A percentile compares a stretch with the other conserved stretches of the same genome.
Evolutionary conservation across 2,329 filamentous ascomycete genomes (phyloP).

Genomic region (Purpureocillium lavendulum): DNA sequence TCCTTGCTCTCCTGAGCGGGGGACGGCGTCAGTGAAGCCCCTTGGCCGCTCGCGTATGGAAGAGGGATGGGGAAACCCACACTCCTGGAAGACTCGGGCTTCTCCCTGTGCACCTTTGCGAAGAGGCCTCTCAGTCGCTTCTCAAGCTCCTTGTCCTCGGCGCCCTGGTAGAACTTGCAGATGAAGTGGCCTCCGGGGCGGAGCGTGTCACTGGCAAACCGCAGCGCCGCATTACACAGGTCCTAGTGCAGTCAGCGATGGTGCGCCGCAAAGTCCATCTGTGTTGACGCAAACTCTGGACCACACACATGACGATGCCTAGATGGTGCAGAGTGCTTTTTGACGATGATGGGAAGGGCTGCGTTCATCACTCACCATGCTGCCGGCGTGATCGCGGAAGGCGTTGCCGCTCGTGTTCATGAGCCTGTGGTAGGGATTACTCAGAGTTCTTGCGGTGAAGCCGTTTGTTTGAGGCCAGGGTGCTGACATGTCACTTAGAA

Average conservation of each 20-base stretch:
- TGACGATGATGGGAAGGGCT: neutral
- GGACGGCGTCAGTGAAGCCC: neutral
- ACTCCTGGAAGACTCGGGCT: constrained; percentile 82
- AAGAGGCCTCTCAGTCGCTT: constrained; percentile 68
- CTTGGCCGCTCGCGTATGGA: neutral
- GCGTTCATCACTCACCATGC: constrained; percentile 70
- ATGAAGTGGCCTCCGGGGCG: constrained; percentile 80
- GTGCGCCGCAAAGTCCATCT: too few species aligned
- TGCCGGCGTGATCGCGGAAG: constrained; percentile 84
- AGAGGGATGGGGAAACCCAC: constrained; percentile 42
- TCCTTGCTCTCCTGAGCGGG: constrained; percentile 49
- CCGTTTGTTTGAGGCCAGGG: constrained; percentile 80
- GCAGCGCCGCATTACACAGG: constrained; percentile 76
- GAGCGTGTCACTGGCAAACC: constrained; percentile 79
- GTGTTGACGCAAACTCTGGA: too few species aligned
- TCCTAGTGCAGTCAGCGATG: constrained; percentile 53
- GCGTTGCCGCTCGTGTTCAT: constrained; percentile 93
- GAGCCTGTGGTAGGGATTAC: constrained; percentile 95
- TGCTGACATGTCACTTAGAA: constrained; percentile 98
- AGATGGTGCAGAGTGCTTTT: too few species aligned
- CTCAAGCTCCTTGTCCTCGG: constrained; percentile 77
- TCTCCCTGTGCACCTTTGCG: constrained; percentile 71
- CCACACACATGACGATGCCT: too few species aligned
- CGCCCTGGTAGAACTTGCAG: constrained; percentile 94
- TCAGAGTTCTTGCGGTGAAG: constrained; percentile 81